A percentile compares a stretch with the other conserved stretches of the same genome.
These are phyloP conservation scores for Xanthoconium stramineum DNA, from an alignment of 768 basidiomycete genomes.

Conservation along the genomic window DNA sequence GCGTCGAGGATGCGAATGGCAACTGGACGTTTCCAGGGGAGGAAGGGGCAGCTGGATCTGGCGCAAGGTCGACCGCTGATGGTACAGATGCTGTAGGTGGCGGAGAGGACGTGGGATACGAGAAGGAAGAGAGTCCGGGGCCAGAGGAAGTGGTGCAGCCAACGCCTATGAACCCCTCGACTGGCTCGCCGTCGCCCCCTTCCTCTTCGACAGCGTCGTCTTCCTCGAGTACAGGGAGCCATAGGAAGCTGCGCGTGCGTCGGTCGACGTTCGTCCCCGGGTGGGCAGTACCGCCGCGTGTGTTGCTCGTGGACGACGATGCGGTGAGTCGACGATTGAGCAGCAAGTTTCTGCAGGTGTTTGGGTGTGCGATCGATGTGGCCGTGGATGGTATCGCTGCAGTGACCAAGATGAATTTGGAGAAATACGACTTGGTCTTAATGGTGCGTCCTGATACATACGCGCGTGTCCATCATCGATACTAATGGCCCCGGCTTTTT, in stretches of 20 bases:
- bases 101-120: constrained; percentile 23
- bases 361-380: constrained; percentile 92
- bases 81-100: constrained; percentile 21
- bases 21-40: constrained; percentile 58
- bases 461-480: not conserved
- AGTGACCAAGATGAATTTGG: constrained; percentile 94
- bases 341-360: constrained; percentile 92
- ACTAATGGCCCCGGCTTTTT: not conserved
- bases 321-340: constrained; percentile 84
- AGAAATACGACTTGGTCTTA: constrained; percentile 92
- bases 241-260: constrained; percentile 61
- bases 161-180: constrained; percentile 29
- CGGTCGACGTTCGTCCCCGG: constrained; percentile 81
- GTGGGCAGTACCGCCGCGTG: constrained; percentile 88
- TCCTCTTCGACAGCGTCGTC: constrained; percentile 16
- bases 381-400: constrained; percentile 92
- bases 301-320: constrained; percentile 94
- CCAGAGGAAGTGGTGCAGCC: constrained; percentile 42
- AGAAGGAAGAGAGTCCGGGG: constrained; percentile 26
- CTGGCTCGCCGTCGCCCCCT: constrained; percentile 14
- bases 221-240: not conserved
- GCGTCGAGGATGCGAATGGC: constrained; percentile 48
- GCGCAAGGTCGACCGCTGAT: constrained; percentile 12
- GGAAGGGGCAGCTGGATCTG: constrained; percentile 8
- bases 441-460: constrained; percentile 60